Conservation (phyloP, 805 yeast species). For the Saccharomyces paradoxus region DNA sequence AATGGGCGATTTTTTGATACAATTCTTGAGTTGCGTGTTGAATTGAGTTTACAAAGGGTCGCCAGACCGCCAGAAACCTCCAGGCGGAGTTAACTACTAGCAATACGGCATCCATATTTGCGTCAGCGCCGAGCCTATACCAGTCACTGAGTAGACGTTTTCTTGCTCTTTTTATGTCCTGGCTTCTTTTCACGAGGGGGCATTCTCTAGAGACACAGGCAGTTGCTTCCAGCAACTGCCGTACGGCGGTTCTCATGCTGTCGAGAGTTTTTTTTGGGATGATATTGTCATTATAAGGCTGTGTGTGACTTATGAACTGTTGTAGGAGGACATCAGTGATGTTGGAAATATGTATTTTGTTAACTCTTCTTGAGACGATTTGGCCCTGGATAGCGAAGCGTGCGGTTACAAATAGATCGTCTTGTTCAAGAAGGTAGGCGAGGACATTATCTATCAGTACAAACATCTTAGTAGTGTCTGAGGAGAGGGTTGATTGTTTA, state of each 20-base stretch:
- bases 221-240: slow-evolving; percentile 47
- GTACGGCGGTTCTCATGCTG: background rate
- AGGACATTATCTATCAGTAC: background rate
- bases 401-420: background rate
- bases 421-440: background rate
- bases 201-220: slow-evolving; percentile 70
- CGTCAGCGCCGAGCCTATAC: slow-evolving; percentile 70
- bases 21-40: slow-evolving; percentile 47
- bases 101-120: slow-evolving; percentile 63
- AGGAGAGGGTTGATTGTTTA: background rate
- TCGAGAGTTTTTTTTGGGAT: background rate
- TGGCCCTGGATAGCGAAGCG: background rate
- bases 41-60: background rate
- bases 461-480: background rate
- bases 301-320: background rate
- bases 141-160: slow-evolving; percentile 69
- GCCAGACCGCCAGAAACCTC: slow-evolving; percentile 64
- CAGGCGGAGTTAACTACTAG: slow-evolving; percentile 61
- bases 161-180: slow-evolving; percentile 54
- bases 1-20: slow-evolving; percentile 21
- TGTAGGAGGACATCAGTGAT: background rate
- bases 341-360: background rate
- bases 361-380: background rate
- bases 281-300: background rate
- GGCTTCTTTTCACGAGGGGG: slow-evolving; percentile 55